A percentile compares a stretch with the other conserved stretches of the same genome.
These are phyloP conservation scores for Boletus rubescentipes DNA, from an alignment of 768 basidiomycete genomes.

Conservation along the genomic window DNA sequence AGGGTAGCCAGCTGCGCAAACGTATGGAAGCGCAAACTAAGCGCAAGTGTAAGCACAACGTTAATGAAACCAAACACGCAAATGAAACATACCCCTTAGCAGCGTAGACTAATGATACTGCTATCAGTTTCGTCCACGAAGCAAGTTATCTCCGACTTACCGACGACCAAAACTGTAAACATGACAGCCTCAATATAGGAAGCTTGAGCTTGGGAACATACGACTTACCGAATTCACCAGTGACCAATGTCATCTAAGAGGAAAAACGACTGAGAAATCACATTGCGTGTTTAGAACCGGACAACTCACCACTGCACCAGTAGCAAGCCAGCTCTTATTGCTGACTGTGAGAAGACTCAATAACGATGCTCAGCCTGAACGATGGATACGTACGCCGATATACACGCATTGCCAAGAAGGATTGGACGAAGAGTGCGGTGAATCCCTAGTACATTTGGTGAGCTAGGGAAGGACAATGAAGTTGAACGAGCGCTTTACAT, in stretches of 20 bases:
- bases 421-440: constrained; percentile 57
- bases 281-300: neutral
- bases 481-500: constrained; percentile 28
- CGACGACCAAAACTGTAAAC: constrained; percentile 32
- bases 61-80: neutral
- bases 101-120: constrained; percentile 32
- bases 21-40: constrained; percentile 42
- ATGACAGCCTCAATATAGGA: constrained; percentile 8
- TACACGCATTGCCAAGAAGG: constrained; percentile 54
- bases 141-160: constrained; percentile 23
- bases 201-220: too few relatives aligned
- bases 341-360: constrained; percentile 40
- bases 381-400: constrained; percentile 42
- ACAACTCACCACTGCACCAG: constrained; percentile 34
- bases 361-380: neutral
- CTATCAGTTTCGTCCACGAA: constrained; percentile 5
- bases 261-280: neutral
- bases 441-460: constrained; percentile 31
- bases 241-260: constrained; percentile 33
- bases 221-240: constrained; percentile 42
- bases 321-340: constrained; percentile 46
- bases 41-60: constrained; percentile 6
- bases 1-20: constrained; percentile 47
- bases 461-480: neutral
- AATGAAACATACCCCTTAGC: constrained; percentile 34